Evolutionary conservation across 2,329 filamentous ascomycete species (phyloP), one percentile per base, ranked within the genome.

Genomic region (Colletotrichum falcatum): DNA sequence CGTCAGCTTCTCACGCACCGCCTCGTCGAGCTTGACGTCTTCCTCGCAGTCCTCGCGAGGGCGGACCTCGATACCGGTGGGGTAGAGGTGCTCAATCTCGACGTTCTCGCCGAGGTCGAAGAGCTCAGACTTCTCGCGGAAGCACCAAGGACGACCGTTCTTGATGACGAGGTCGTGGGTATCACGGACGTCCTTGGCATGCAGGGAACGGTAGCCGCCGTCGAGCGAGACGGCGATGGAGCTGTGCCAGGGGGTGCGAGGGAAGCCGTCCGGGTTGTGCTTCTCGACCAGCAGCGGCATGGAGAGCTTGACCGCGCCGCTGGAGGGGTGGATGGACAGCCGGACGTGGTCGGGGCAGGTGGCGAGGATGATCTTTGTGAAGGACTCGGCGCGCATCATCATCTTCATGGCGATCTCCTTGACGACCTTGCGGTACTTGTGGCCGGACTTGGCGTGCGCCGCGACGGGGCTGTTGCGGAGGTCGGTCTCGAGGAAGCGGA

Each of bases 181-280:
- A 12, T 74, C 70, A 33, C 71, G 68, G 2, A 74, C 61, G 5
- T 74, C 72, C 30, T 73, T 65, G 26, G 70, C 72, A 33, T 76
- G 75, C 33, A 72, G 65, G 1, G 70, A 75, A 11, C 64, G 64
- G 49, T 74, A 74, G 9, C 67, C 74, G 61, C 79, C 79, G 63
- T 80, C 76, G 9, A 77, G 71, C 1, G 72, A 79, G 20, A 80
- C 78, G 1, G 78, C 79, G 11, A 80, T 74, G 33, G 73, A 76
- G 4, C 76, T 76, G 71, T 81, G 79, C 80, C 80, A 81, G 2
- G 80, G 80, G 0, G 78, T 74, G 23, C 73, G 73, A 2, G 74
- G 72, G 61, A 77, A 76, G 16, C 66, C 66, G 7, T 72, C 73
- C 7, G 69, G 56, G 56, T 64, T 75, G 70, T 56, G 73, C 65